Base-by-base conservation (phyloP, 495 filamentous ascomycete species). In the Xylaria flabelliformis region DNA sequence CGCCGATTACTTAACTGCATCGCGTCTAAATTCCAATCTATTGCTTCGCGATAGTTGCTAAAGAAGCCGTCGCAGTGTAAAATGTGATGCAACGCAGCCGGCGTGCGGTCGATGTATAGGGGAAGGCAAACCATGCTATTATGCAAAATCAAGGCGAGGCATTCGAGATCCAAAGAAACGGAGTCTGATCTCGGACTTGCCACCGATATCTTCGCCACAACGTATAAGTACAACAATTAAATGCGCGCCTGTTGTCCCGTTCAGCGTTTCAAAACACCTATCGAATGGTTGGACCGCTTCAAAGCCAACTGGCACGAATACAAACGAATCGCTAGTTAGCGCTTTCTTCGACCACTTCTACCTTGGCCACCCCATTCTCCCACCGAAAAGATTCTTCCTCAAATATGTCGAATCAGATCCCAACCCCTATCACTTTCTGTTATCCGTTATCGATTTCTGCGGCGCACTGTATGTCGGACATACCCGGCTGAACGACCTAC, bases 331-430 rank as follows among this genome's bases (percentile, higher is more conserved):
- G 44, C 67, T 78, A 2, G 69, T 78, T 13, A 72, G 86, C 64
- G 78, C 88, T 12, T 91, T 88, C 75, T 91, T 88, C 78, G 79
- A 83, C 55, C 84, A 86, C 74, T 91, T 92, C 70, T 86, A 91
- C 75, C 79, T 78, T 15, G 81, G 85, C 24, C 90, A 92, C 75
- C 90, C 91, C 1, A 82, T 90, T 74, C 72, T 88, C 5, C 74
- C 89, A 0, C 89, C 89, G 4, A 80, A 81, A 36, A 72, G 79
- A 50, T 80, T 80, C 64, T 82, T 89, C 26, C 68, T 75, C 59
- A 74, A 73, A n/a, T 74, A 74, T 42, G 71, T 78, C 53, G 74
- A 73, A 17, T 59, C 75, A 26, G 74, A 76, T 19, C 78, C 78
- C 9, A 74, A 75, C 32, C 76, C 75, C 39, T 76, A 83, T 26